Evolutionary conservation across 2,329 filamentous ascomycete species (phyloP).

Genomic region (Eutypa lata): DNA sequence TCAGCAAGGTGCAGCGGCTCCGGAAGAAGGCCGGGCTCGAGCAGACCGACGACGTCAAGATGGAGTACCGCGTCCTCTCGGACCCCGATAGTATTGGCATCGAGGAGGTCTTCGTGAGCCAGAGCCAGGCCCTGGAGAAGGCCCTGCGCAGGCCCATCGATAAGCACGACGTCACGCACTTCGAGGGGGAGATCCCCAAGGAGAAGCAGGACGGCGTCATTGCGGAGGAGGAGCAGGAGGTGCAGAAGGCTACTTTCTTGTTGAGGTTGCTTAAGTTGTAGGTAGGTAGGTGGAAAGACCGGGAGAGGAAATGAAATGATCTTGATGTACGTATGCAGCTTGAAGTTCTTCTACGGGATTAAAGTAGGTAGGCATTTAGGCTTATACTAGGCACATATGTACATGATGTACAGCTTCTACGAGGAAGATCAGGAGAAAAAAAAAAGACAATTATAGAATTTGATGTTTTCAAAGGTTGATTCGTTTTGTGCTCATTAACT

Average conservation of each 20-base stretch:
- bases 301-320: not conserved
- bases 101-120: conserved; percentile 64
- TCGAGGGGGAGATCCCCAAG: conserved; percentile 54
- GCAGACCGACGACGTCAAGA: conserved; percentile 90
- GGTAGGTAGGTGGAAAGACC: conserved; percentile 1
- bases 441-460: not conserved
- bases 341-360: too few relatives aligned
- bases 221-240: conserved; percentile 78
- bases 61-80: conserved; percentile 80
- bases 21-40: conserved; percentile 91
- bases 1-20: conserved; percentile 87
- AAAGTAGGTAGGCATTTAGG: too few relatives aligned
- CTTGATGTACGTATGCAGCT: not conserved
- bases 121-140: conserved; percentile 69
- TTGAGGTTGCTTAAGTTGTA: conserved; percentile 73
- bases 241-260: conserved; percentile 78
- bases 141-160: conserved; percentile 74
- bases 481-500: not conserved
- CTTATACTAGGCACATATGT: too few relatives aligned
- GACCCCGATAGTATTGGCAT: conserved; percentile 76
- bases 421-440: not conserved
- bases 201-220: conserved; percentile 60
- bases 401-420: not conserved
- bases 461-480: not conserved
- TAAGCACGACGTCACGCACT: conserved; percentile 58